Conservation (phyloP, 176 grass and related monocot genomes). For the Avena sativa region DNA sequence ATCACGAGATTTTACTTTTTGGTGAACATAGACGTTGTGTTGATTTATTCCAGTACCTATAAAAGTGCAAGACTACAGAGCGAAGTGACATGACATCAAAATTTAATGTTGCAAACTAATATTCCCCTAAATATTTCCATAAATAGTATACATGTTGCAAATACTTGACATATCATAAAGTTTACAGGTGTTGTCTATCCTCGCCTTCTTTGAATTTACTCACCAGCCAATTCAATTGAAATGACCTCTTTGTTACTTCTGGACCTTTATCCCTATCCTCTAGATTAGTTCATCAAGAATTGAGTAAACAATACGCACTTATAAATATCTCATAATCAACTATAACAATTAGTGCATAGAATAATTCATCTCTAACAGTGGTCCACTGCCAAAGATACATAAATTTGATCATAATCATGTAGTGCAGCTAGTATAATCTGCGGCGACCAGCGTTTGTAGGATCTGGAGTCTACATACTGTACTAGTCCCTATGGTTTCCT, state of each 20-base stretch:
- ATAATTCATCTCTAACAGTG: no score
- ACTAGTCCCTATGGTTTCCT: no score
- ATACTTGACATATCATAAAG: neutral
- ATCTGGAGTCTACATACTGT: no score
- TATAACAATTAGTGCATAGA: no score
- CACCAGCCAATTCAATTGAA: neutral
- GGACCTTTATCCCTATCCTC: no score
- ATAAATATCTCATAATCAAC: no score
- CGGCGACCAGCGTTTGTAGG: no score
- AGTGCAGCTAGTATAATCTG: no score
- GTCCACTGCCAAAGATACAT: no score
- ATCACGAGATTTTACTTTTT: neutral
- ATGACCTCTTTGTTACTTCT: neutral
- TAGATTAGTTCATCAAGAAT: no score
- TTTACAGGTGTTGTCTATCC: neutral
- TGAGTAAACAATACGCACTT: no score
- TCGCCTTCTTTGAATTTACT: neutral
- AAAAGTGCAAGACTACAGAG: neutral
- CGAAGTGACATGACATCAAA: neutral
- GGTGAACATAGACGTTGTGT: neutral
- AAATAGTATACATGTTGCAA: neutral
- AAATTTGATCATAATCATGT: no score
- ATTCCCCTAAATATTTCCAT: neutral
- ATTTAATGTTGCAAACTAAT: neutral
- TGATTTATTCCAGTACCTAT: neutral